These are phyloP conservation scores for Colletotrichum horii DNA, from an alignment of 2,329 filamentous ascomycete species.

Conservation along the genomic window DNA sequence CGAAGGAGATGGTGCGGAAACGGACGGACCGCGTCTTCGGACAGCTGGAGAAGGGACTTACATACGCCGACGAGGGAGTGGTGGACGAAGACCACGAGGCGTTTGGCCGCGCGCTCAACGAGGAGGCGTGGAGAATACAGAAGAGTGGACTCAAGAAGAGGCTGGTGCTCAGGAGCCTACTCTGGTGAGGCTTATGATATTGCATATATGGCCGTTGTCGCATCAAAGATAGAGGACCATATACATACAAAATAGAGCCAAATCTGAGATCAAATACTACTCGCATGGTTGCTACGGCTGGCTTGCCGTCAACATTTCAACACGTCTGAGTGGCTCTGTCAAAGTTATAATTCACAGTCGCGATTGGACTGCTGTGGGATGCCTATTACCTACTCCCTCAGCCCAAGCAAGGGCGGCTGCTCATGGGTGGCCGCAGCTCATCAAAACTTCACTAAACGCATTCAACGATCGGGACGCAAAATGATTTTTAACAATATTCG, in stretches of 20 bases:
- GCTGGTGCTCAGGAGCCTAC: background rate
- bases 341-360: background rate
- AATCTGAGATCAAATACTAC: background rate
- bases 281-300: no score
- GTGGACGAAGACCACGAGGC: background rate
- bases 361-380: background rate
- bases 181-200: background rate
- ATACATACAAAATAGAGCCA: background rate
- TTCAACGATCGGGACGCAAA: background rate
- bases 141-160: background rate
- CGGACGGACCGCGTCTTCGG: conserved; percentile 1
- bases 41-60: background rate
- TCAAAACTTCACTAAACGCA: background rate
- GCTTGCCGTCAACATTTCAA: background rate
- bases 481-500: background rate
- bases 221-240: background rate
- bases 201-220: background rate
- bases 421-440: background rate
- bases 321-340: background rate
- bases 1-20: background rate
- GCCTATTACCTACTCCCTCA: background rate
- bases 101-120: background rate
- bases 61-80: background rate
- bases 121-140: background rate
- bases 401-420: background rate